These are phyloP conservation scores for Salvia miltiorrhiza DNA, from an alignment of 257 asterid species.

Conservation along the genomic window DNA sequence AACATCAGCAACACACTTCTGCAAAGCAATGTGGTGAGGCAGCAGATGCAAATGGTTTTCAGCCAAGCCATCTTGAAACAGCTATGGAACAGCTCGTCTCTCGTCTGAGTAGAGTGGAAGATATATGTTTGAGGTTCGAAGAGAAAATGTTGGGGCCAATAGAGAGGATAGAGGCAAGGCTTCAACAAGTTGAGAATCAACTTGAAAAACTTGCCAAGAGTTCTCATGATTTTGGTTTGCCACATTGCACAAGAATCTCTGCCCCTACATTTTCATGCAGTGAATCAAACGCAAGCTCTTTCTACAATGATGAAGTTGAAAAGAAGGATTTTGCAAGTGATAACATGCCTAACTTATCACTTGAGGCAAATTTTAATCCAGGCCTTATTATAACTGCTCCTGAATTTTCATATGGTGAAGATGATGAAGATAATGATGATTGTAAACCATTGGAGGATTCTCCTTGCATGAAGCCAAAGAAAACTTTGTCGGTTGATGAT, in stretches of 20 bases:
- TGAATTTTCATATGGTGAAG: constrained; percentile 61
- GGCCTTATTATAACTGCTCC: constrained; percentile 70
- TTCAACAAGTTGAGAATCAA: constrained; percentile 74
- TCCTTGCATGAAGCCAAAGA: constrained; percentile 37
- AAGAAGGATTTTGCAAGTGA: constrained; percentile 36
- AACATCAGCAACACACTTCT: constrained; percentile 20
- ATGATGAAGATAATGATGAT: constrained; percentile 43
- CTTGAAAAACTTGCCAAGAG: constrained; percentile 56
- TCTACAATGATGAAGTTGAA: constrained; percentile 42
- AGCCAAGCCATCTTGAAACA: constrained; percentile 41
- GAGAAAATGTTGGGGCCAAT: constrained; percentile 82
- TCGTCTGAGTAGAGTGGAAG: constrained; percentile 76
- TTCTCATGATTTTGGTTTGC: constrained; percentile 39
- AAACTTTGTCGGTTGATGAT: constrained; percentile 59
- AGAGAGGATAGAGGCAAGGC: constrained; percentile 71
- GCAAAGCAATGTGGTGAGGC: constrained; percentile 25
- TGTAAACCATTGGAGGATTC: constrained; percentile 33
- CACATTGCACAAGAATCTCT: constrained; percentile 48
- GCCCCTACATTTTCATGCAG: constrained; percentile 79
- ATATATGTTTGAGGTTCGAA: constrained; percentile 79
- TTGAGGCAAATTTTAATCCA: constrained; percentile 36
- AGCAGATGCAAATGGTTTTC: constrained; percentile 20
- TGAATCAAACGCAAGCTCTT: constrained; percentile 59
- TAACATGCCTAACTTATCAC: constrained; percentile 30
- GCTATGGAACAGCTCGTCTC: constrained; percentile 67